These are phyloP conservation scores for Plenodomus lindquistii DNA, from an alignment of 2,329 filamentous ascomycete species.

Conservation along the genomic window DNA sequence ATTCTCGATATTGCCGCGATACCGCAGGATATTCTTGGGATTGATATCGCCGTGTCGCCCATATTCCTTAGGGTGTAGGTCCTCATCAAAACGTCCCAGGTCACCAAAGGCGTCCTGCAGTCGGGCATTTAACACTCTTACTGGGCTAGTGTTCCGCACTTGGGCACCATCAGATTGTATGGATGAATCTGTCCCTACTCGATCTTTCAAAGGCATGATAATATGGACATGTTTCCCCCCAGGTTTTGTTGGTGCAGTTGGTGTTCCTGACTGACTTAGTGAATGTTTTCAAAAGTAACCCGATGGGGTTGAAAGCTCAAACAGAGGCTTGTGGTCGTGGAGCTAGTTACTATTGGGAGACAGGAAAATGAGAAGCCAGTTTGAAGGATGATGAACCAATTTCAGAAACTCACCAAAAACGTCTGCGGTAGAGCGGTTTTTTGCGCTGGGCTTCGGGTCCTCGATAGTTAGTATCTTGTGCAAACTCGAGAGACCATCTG, in stretches of 20 bases:
- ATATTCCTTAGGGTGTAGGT: slow-evolving; percentile 2
- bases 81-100: no score
- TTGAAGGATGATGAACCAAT: no score
- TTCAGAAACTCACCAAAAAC: neutral
- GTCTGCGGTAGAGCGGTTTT: neutral
- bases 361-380: no score
- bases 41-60: slow-evolving; percentile 29
- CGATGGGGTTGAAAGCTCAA: no score
- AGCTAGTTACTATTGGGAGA: no score
- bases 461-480: slow-evolving; percentile 2
- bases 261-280: no score
- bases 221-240: neutral
- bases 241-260: no score
- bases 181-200: neutral
- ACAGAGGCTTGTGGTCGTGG: no score
- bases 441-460: neutral
- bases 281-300: no score
- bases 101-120: neutral
- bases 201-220: neutral
- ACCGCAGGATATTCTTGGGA: slow-evolving; percentile 27
- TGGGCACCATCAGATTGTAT: neutral
- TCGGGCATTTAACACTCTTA: neutral
- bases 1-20: neutral
- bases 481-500: slow-evolving; percentile 13
- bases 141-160: neutral